phyloP scores from a whole-genome alignment of 129 eudicot species.

The Oenanthe sinensis region DNA sequence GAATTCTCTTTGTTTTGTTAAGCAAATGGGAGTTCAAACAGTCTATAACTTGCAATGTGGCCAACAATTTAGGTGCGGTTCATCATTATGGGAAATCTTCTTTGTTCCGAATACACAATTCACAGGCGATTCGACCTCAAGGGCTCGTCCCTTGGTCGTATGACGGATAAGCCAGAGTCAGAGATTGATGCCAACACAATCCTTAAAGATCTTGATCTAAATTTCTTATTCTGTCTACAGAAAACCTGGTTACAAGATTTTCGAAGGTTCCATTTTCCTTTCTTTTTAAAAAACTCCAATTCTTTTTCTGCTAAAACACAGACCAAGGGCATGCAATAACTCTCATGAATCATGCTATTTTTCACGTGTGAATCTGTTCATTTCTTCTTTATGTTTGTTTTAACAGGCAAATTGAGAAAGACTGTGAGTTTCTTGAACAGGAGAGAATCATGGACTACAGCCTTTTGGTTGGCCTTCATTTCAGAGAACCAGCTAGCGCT shows the following conservation, averaged over 20 bases:
- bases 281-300: background rate
- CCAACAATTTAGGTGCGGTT: slow-evolving; percentile 62
- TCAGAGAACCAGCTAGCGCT: slow-evolving; percentile 49
- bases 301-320: background rate
- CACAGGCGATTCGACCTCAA: slow-evolving; percentile 90
- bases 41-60: slow-evolving; percentile 7
- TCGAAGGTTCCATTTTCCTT: slow-evolving; percentile 35
- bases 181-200: slow-evolving; percentile 82
- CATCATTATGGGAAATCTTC: slow-evolving; percentile 93
- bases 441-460: slow-evolving; percentile 97
- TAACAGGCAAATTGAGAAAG: slow-evolving; percentile 81
- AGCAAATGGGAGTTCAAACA: background rate
- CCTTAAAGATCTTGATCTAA: slow-evolving; percentile 93
- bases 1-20: background rate
- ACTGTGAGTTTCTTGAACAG: slow-evolving; percentile 83
- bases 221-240: slow-evolving; percentile 73
- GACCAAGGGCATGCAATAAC: background rate
- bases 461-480: slow-evolving; percentile 83
- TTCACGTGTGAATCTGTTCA: background rate
- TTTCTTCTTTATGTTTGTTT: background rate
- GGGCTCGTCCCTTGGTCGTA: slow-evolving; percentile 92
- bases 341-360: background rate
- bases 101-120: slow-evolving; percentile 56
- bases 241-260: slow-evolving; percentile 86
- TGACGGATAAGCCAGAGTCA: slow-evolving; percentile 93